These are phyloP conservation scores for Penicillium sp. DNA, from an alignment of 2,329 filamentous ascomycete genomes.

Conservation along the genomic window DNA sequence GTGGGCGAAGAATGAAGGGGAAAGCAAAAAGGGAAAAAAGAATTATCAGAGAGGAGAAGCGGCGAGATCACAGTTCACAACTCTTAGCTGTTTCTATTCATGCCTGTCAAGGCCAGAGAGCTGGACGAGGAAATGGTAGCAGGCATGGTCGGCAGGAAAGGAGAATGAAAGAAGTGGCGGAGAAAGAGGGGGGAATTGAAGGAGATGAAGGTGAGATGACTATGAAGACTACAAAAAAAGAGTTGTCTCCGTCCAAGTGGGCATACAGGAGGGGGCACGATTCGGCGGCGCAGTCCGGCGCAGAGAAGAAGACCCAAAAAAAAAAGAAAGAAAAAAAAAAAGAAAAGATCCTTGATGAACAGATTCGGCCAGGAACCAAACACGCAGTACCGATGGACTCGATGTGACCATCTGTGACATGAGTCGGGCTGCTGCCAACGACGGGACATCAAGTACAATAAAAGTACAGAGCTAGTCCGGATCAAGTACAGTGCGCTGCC, in stretches of 20 bases:
- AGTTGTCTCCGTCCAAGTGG: slow-evolving; percentile 3
- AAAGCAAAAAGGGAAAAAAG: neutral
- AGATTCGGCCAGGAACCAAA: too few species aligned
- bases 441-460: too few species aligned
- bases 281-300: slow-evolving; percentile 28
- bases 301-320: neutral
- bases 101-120: slow-evolving; percentile 41
- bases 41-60: neutral
- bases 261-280: slow-evolving; percentile 20
- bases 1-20: neutral
- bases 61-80: slow-evolving; percentile 11
- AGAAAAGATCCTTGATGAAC: neutral
- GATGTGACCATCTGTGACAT: too few species aligned
- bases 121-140: slow-evolving; percentile 27
- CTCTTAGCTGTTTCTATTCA: slow-evolving; percentile 39
- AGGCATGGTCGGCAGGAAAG: slow-evolving; percentile 33
- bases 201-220: slow-evolving; percentile 7
- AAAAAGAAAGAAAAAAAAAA: slow-evolving; percentile 11
- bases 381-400: too few species aligned
- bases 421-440: too few species aligned
- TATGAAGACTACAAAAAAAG: slow-evolving; percentile 6
- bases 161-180: slow-evolving; percentile 6
- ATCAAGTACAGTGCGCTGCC: too few species aligned
- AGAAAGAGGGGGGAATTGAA: slow-evolving; percentile 16
- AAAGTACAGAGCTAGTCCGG: too few species aligned